phyloP scores from a whole-genome alignment of 352 stramenopile genomes.

The Globisporangium sylvaticum region DNA sequence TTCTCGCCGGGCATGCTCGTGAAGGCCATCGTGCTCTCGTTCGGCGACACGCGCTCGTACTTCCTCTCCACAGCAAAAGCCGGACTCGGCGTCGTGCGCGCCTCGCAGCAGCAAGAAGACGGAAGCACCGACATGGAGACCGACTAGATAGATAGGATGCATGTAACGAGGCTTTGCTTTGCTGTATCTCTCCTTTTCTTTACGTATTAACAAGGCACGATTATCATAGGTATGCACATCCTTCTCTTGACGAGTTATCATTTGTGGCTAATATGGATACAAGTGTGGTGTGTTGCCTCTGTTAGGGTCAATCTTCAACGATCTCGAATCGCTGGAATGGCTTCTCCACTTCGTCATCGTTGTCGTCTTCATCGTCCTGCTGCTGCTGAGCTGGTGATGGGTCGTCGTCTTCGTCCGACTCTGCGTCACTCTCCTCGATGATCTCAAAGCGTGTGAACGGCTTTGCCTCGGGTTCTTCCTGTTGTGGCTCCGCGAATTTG shows the following conservation, averaged over 20 bases:
- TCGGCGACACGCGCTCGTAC: slow-evolving; percentile 82
- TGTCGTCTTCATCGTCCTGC: slow-evolving; percentile 8
- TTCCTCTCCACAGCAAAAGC: slow-evolving; percentile 76
- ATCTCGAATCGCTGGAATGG: slow-evolving; percentile 51
- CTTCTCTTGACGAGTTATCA: neutral
- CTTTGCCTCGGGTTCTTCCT: slow-evolving; percentile 10
- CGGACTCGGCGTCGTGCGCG: slow-evolving; percentile 60
- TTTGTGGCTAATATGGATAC: neutral
- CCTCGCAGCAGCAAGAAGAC: slow-evolving; percentile 27
- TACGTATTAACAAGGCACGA: slow-evolving; percentile 1
- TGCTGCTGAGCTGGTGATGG: neutral
- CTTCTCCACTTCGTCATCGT: slow-evolving; percentile 14
- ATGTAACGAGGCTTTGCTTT: neutral
- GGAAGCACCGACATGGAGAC: slow-evolving; percentile 42
- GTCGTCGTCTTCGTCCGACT: slow-evolving; percentile 14
- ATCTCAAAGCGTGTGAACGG: slow-evolving; percentile 72
- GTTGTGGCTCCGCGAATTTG: slow-evolving; percentile 1
- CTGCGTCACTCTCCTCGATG: slow-evolving; percentile 38
- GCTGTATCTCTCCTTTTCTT: neutral
- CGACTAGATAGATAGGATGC: slow-evolving; percentile 25
- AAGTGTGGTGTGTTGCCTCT: neutral
- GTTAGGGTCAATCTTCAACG: slow-evolving; percentile 33
- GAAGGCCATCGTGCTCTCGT: slow-evolving; percentile 79
- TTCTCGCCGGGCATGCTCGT: slow-evolving; percentile 69
- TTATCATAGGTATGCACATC: neutral